Percentiles rank a stretch among this genome's conserved stretches.
These are phyloP conservation scores for Beta vulgaris DNA, from an alignment of 148 eudicot species.

Conservation along the genomic window DNA sequence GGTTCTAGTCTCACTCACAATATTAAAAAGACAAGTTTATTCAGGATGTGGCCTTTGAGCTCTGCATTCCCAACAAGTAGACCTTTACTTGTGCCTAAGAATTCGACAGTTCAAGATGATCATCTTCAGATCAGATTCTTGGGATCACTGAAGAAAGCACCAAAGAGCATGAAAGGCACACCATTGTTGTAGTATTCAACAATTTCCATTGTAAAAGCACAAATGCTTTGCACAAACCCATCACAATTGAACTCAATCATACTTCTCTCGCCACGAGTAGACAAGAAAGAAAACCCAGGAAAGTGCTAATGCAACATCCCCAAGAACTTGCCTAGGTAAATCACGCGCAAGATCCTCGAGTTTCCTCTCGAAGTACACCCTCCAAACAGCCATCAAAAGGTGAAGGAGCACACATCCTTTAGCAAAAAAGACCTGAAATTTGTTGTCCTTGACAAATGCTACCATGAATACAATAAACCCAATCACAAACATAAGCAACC, in stretches of 20 bases:
- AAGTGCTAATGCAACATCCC: constrained; percentile 66
- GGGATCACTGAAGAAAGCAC: neutral
- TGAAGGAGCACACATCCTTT: constrained; percentile 81
- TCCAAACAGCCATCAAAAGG: constrained; percentile 84
- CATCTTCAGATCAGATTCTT: constrained; percentile 1
- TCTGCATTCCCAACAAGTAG: neutral
- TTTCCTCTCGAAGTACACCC: constrained; percentile 73
- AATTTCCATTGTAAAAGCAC: neutral
- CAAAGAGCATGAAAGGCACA: neutral
- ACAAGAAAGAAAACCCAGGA: constrained; percentile 88
- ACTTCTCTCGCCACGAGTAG: constrained; percentile 90
- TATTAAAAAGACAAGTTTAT: neutral
- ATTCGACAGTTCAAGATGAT: neutral
- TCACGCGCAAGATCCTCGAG: constrained; percentile 64
- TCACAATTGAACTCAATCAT: constrained; percentile 44
- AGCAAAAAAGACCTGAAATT: constrained; percentile 79
- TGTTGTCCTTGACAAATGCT: constrained; percentile 69
- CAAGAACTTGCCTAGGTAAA: constrained; percentile 67
- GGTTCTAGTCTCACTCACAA: too few relatives aligned
- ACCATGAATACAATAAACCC: constrained; percentile 88
- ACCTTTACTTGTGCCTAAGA: neutral
- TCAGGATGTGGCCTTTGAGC: constrained; percentile 2
- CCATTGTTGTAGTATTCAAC: neutral
- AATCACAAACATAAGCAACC: constrained; percentile 71
- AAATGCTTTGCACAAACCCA: neutral